Evolutionary conservation across 2,329 filamentous ascomycete species (phyloP).

Genomic region (Colletotrichum plurivorum): DNA sequence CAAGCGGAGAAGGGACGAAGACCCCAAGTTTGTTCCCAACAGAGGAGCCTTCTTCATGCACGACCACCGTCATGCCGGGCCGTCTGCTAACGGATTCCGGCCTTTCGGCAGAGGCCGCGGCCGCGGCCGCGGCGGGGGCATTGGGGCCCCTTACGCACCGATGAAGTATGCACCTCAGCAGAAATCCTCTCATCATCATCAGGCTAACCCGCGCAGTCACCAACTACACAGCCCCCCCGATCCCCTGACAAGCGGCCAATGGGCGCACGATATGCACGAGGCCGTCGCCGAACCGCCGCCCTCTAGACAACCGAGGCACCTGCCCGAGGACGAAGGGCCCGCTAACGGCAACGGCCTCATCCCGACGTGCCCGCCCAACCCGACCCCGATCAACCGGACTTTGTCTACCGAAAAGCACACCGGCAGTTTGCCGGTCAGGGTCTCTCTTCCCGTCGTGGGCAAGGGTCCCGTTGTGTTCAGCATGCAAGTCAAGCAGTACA

Average conservation of each 20-base stretch:
- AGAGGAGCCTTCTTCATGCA: conserved; percentile 98
- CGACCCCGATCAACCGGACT: conserved; percentile 78
- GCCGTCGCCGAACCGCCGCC: conserved; percentile 64
- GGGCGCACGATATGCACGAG: conserved; percentile 97
- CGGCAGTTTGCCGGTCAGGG: conserved; percentile 87
- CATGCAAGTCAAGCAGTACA: conserved; percentile 90
- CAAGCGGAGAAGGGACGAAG: conserved; percentile 86
- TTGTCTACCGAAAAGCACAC: conserved; percentile 88
- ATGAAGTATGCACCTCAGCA: conserved; percentile 69
- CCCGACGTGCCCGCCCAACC: conserved; percentile 70
- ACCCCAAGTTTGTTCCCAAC: conserved; percentile 94
- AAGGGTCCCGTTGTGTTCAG: conserved; percentile 79
- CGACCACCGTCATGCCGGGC: conserved; percentile 86
- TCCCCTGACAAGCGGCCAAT: conserved; percentile 79
- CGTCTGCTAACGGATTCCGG: conserved; percentile 82
- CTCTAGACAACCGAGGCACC: conserved; percentile 58
- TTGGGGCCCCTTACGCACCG: conserved; percentile 71
- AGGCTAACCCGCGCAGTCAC: conserved; percentile 46
- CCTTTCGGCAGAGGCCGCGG: conserved; percentile 78
- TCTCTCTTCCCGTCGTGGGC: conserved; percentile 81
- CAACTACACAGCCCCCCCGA: conserved; percentile 65
- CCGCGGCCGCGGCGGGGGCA: conserved; percentile 67
- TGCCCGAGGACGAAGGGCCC: conserved; percentile 62
- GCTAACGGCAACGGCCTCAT: conserved; percentile 70
- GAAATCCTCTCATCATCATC: conserved; percentile 24